Evolutionary conservation across 139 green algal genomes (phyloP), one percentile per base, ranked within the genome.

Genomic region (Coelastrella sp.): DNA sequence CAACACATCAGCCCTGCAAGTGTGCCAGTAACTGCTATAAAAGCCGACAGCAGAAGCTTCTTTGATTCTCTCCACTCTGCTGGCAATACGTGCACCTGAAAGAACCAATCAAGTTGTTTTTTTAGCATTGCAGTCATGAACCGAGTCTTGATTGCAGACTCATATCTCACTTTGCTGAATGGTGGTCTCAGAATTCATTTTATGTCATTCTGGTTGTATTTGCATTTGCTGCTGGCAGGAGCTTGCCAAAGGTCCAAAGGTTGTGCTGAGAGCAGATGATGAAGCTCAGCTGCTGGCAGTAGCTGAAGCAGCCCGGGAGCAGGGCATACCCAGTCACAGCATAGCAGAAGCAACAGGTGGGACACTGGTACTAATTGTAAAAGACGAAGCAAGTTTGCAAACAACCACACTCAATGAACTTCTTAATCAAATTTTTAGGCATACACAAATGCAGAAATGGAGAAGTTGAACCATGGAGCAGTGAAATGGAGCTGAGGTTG

Each of bases 201-300:
- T n/a, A n/a, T n/a, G n/a, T n/a, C n/a, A n/a, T n/a, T n/a, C n/a
- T n/a, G n/a, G n/a, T n/a, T n/a, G n/a, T n/a, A n/a, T n/a, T n/a
- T 72, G 63, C 15, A 72, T 22, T 17, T 22, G 63, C 63, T 72
- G 63, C 63, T 72, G 63, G 74, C 84, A 88, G 84, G 84, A 88
- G 56, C 7, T 68, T 8, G 35, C 84, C 66, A 88, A 81, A 68
- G 84, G 84, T 6, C 84, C 84, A 27, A 88, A 88, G 84, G 27
- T 88, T 56, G 84, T 88, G 66, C 68, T 88, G 68, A 66, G 84
- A 17, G 84, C 84, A 19, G 84, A 88, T 58, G 49, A 68, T 58
- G 84, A 88, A 66, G n/a, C 12, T 35, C 20, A 57, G 68, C 84
- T 88, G 68, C 24, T 88, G 49, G 68, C 68, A 57, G 68, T 81